Percentiles rank a stretch among this genome's conserved stretches.
Evolutionary conservation across 768 basidiomycete genomes (phyloP).

Genomic region (Trametes cingulata): DNA sequence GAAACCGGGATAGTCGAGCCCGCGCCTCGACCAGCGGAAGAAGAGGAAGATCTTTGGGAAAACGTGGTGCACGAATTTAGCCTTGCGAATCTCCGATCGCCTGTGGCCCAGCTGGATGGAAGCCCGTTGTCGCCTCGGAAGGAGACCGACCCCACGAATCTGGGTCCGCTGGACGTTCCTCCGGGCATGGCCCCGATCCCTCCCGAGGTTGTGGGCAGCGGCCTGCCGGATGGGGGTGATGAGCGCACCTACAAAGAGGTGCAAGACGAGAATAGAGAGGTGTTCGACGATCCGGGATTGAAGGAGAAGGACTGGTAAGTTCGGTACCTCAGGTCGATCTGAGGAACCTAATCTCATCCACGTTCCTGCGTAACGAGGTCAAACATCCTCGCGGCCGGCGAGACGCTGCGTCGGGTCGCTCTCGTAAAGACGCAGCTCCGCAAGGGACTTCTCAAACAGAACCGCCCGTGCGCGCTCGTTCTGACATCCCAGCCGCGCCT

Average conservation of each 20-base stretch:
- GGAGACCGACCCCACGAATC: neutral
- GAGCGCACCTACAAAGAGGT: too few relatives aligned
- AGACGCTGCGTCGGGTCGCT: constrained; percentile 3
- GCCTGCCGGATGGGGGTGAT: neutral
- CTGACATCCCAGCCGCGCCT: constrained; percentile 11
- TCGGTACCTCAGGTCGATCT: too few relatives aligned
- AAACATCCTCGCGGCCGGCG: neutral
- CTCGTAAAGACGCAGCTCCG: neutral
- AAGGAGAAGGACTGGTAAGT: too few relatives aligned
- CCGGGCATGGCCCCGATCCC: neutral
- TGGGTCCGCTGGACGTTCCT: neutral
- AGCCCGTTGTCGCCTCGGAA: neutral
- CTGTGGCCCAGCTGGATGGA: neutral
- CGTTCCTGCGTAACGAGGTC: constrained; percentile 1
- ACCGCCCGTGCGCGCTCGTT: constrained; percentile 5
- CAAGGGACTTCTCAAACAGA: constrained; percentile 12
- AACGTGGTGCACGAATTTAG: constrained; percentile 19
- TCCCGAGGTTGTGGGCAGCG: neutral
- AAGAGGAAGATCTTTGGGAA: constrained; percentile 14
- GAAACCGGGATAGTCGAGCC: constrained; percentile 15
- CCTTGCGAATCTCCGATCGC: constrained; percentile 11
- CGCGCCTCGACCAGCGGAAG: neutral
- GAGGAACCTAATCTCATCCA: too few relatives aligned
- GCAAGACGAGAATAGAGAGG: too few relatives aligned
- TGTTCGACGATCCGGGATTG: too few relatives aligned